These are phyloP conservation scores for Gamsiella multidivaricata DNA, from an alignment of 192 early-diverging fungal genomes.

Conservation along the genomic window DNA sequence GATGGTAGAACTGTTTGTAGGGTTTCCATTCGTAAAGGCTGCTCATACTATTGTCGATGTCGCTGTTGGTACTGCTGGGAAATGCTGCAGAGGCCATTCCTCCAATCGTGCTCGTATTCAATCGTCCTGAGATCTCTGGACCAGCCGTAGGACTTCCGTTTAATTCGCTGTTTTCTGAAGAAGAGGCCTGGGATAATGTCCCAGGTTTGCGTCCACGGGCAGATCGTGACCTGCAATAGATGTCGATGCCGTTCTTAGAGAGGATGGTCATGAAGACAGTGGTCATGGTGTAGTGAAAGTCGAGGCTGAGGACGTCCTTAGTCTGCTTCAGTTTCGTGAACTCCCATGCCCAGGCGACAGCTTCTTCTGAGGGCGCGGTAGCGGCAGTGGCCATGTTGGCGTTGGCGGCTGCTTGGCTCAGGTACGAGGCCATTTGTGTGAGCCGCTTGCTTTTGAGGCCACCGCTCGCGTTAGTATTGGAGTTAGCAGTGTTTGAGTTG, in stretches of 20 bases:
- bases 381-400: constrained; percentile 21
- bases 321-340: constrained; percentile 48
- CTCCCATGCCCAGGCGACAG: constrained; percentile 35
- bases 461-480: too few species aligned
- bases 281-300: constrained; percentile 38
- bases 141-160: neutral
- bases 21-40: constrained; percentile 32
- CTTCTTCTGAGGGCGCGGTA: constrained; percentile 16
- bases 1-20: constrained; percentile 49
- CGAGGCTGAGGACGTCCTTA: constrained; percentile 37
- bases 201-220: constrained; percentile 19
- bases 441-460: constrained; percentile 21
- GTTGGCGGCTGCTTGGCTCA: constrained; percentile 43
- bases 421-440: constrained; percentile 38
- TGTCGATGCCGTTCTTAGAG: constrained; percentile 44
- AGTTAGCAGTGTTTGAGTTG: too few species aligned
- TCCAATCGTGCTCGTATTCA: neutral
- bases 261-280: constrained; percentile 49
- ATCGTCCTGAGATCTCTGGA: constrained; percentile 9
- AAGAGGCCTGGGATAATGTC: neutral
- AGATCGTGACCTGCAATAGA: constrained; percentile 25
- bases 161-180: neutral
- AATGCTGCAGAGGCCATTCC: constrained; percentile 2
- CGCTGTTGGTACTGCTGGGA: neutral
- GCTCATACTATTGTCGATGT: neutral